Evolutionary conservation across 1,139 yeast species (phyloP).

Genomic region (Ogataea hybrid): DNA sequence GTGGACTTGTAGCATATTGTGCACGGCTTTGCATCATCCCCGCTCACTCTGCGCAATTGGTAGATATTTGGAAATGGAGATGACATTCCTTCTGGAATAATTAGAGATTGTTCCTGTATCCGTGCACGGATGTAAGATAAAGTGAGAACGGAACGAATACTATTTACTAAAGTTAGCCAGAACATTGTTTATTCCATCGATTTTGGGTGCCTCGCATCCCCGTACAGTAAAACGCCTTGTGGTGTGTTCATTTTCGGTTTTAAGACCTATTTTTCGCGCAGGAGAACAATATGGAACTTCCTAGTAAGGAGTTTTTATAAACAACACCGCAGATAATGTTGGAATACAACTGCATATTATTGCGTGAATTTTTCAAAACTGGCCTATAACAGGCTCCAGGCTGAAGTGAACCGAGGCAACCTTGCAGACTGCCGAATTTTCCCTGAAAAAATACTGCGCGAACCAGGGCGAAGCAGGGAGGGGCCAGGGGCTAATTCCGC

Average conservation of each 20-base stretch:
- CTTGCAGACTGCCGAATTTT: not conserved
- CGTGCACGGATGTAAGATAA: slow-evolving; percentile 5
- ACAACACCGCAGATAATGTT: not conserved
- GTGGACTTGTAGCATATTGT: slow-evolving; percentile 48
- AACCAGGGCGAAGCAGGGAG: not conserved
- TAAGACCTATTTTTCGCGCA: not conserved
- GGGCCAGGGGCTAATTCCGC: slow-evolving; percentile 1
- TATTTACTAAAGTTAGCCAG: not conserved
- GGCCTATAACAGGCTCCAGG: not conserved
- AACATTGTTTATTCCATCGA: not conserved
- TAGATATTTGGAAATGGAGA: slow-evolving; percentile 46
- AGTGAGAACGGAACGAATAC: not conserved
- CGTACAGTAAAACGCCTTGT: not conserved
- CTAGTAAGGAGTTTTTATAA: not conserved
- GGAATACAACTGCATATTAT: not conserved
- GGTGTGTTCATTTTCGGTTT: not conserved
- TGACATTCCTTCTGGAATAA: slow-evolving; percentile 1
- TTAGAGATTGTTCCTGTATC: not conserved
- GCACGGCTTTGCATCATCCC: slow-evolving; percentile 43
- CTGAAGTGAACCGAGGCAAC: not conserved
- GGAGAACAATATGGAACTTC: not conserved
- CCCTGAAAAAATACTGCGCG: not conserved
- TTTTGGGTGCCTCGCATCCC: not conserved
- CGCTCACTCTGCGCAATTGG: slow-evolving; percentile 40
- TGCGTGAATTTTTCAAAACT: not conserved